A percentile compares a stretch with the other conserved stretches of the same genome.
Conservation (phyloP, 305 asterid genomes). For the Fraxinus baroniana region DNA sequence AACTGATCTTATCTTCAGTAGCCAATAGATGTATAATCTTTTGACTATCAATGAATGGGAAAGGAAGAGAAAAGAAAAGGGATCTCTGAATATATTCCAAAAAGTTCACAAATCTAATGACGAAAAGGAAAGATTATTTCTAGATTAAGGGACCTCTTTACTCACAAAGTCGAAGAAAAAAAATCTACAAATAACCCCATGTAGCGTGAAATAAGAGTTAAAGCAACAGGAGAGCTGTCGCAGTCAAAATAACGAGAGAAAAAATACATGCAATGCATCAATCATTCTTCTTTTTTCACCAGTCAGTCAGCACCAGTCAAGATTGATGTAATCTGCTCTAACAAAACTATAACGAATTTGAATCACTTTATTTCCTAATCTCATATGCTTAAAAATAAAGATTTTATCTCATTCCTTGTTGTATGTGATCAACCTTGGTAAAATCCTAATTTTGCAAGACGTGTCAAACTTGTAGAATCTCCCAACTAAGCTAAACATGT, state of each 20-base stretch:
- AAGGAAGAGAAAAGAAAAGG: neutral
- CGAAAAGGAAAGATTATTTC: neutral
- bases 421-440: neutral
- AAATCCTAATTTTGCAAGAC: neutral
- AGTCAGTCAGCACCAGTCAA: neutral
- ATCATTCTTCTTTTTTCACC: neutral
- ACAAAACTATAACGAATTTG: neutral
- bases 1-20: neutral
- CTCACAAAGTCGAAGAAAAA: neutral
- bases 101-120: neutral
- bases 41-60: neutral
- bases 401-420: neutral
- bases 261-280: neutral
- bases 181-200: neutral
- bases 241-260: neutral
- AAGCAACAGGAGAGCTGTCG: neutral
- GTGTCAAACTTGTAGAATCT: neutral
- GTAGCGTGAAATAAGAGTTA: neutral
- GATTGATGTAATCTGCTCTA: neutral
- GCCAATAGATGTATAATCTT: neutral
- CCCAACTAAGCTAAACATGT: neutral
- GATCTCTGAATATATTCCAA: neutral
- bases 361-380: neutral
- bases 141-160: neutral
- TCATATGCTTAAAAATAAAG: neutral